phyloP scores from a whole-genome alignment of 768 basidiomycete genomes.

The Russula sp. region DNA sequence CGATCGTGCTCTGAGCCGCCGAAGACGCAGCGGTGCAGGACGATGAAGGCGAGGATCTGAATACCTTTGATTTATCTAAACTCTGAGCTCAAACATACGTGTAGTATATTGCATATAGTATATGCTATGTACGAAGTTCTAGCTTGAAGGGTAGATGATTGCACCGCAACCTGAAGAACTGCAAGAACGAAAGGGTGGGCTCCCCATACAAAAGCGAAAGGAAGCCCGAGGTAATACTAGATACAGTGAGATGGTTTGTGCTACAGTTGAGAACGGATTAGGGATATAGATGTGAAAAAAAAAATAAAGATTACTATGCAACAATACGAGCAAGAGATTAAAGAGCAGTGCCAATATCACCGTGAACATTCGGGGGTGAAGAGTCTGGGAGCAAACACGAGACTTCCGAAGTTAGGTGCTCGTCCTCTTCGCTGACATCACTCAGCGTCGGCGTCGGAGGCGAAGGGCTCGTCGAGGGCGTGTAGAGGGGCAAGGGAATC shows the following conservation, averaged over 20 bases:
- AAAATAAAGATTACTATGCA: neutral
- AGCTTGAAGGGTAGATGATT: neutral
- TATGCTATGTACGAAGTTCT: neutral
- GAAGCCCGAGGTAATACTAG: neutral
- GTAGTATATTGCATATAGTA: neutral
- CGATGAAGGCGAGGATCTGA: too few relatives aligned
- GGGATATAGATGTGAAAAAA: neutral
- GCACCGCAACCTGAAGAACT: neutral
- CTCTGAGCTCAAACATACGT: neutral
- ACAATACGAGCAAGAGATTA: neutral
- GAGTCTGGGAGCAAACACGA: neutral
- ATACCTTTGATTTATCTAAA: too few relatives aligned
- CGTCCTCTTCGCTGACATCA: conserved; percentile 2
- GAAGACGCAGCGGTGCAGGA: too few relatives aligned
- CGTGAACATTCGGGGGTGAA: neutral
- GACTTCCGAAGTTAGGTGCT: neutral
- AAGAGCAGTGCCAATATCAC: neutral
- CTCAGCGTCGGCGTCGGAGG: neutral
- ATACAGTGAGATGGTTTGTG: conserved; percentile 15
- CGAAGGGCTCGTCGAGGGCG: conserved; percentile 30
- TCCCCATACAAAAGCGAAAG: neutral
- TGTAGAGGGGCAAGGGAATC: conserved; percentile 58
- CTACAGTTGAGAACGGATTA: conserved; percentile 6
- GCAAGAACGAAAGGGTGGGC: neutral
- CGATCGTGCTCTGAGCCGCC: too few relatives aligned